Evolutionary conservation across 805 yeast species (phyloP).

Genomic region (Zygosaccharomyces kombuchaensis): DNA sequence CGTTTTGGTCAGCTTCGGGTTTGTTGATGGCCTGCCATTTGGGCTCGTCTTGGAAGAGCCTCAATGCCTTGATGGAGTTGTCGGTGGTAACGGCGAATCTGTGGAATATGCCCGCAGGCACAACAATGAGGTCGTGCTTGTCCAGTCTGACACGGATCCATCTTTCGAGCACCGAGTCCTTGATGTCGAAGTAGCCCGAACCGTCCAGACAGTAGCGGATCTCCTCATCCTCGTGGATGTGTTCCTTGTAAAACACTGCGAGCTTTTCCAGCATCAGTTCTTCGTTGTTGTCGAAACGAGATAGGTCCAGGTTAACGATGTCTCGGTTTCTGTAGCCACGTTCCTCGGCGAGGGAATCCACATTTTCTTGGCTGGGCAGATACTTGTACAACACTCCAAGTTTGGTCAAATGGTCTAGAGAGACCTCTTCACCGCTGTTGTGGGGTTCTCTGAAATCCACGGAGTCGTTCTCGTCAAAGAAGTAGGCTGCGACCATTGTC

Average conservation of each 20-base stretch:
- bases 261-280: slow-evolving; percentile 59
- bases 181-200: slow-evolving; percentile 85
- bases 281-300: slow-evolving; percentile 58
- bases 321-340: slow-evolving; percentile 81
- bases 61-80: slow-evolving; percentile 66
- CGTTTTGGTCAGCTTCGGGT: slow-evolving; percentile 48
- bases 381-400: slow-evolving; percentile 68
- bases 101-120: slow-evolving; percentile 94
- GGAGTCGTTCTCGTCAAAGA: slow-evolving; percentile 57
- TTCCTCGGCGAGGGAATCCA: slow-evolving; percentile 61
- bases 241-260: slow-evolving; percentile 71
- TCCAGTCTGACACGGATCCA: slow-evolving; percentile 76
- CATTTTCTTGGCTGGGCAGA: slow-evolving; percentile 46
- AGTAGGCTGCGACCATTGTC: slow-evolving; percentile 47
- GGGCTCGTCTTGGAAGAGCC: slow-evolving; percentile 91
- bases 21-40: slow-evolving; percentile 89
- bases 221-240: slow-evolving; percentile 95
- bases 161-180: slow-evolving; percentile 47
- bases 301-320: slow-evolving; percentile 54
- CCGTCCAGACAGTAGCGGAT: slow-evolving; percentile 88
- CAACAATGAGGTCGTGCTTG: slow-evolving; percentile 59
- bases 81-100: slow-evolving; percentile 72
- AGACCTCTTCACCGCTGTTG: slow-evolving; percentile 59
- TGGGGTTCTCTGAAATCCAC: slow-evolving; percentile 66
- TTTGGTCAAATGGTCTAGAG: slow-evolving; percentile 44